Percentiles rank a stretch among this genome's conserved stretches.
Conservation (phyloP, 371 early-diverging fungal species). For the Mortierella sp. region DNA sequence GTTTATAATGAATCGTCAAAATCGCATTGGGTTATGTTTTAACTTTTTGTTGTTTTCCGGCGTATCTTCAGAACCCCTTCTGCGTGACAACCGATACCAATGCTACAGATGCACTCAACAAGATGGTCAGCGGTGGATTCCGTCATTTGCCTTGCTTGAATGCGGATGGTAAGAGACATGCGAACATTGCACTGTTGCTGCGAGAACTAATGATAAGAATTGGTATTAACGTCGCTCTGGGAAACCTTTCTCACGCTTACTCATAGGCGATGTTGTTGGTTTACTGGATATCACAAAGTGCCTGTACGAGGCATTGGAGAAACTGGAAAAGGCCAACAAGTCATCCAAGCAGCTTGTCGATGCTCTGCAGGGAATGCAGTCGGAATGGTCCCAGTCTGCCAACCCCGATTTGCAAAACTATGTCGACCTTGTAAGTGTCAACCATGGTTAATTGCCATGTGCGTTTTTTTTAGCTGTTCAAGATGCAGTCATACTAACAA, state of each 20-base stretch:
- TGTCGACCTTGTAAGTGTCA: slow-evolving; percentile 36
- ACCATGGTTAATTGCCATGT: background rate
- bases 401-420: slow-evolving; percentile 57
- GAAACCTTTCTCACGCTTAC: background rate
- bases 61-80: slow-evolving; percentile 67
- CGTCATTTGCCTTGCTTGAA: slow-evolving; percentile 74
- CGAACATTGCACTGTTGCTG: background rate
- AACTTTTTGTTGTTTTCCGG: background rate
- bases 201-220: background rate
- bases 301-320: slow-evolving; percentile 92
- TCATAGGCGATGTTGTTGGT: slow-evolving; percentile 88
- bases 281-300: slow-evolving; percentile 95
- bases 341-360: slow-evolving; percentile 84
- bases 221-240: background rate
- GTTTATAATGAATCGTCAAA: background rate
- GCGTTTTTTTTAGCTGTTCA: background rate
- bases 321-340: slow-evolving; percentile 90
- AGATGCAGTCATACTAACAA: background rate
- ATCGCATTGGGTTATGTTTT: background rate
- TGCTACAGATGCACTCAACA: slow-evolving; percentile 84
- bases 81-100: slow-evolving; percentile 69
- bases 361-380: slow-evolving; percentile 91
- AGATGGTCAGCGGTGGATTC: slow-evolving; percentile 86
- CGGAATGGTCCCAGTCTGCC: slow-evolving; percentile 71
- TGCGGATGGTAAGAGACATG: slow-evolving; percentile 26